Evolutionary conservation across 192 early-diverging fungal genomes (phyloP), one percentile per base, ranked within the genome.

Genomic region (Coemansia sp.): DNA sequence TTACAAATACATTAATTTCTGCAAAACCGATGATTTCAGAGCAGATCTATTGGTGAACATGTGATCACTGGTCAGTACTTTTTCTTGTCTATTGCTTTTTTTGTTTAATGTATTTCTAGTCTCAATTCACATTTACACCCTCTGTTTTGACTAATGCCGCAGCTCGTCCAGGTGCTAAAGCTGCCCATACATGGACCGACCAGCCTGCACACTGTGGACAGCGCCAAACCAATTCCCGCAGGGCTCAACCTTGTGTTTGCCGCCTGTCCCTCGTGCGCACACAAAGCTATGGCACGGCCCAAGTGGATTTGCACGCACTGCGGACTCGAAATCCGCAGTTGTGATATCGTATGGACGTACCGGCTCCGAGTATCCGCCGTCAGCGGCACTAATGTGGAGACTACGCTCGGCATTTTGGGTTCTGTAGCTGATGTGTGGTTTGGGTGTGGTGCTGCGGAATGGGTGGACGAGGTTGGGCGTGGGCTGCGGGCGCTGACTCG

Each of bases 401-500:
- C 54, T 15, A 21, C 32, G 0, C 53, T 43, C 21, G 59, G 66
- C 8, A 54, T 65, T 1, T 54, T 75, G 11, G 73, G 73, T 6
- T 3, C 67, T 14, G 54, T 23, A 2, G 66, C 62, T 3, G 67
- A 75, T 5, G 47, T 27, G 15, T 69, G 62, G 53, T 75, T 75
- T 58, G 73, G 73, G 14, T 75, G 73, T 59, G 23, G 67, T 10
- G 73, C 73, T 0, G 50, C 67, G 3, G 54, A 69, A 43, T 75
- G 73, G 73, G 73, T 69, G 2, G 54, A 57, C 11, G 66, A 62
- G 32, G 60, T 60, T 14, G 43, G 21, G n/a, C 43, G 51, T 5
- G 62, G 47, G 19, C 17, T 39, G 24, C 57, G 47, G 32, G 54
- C 35, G 5, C 59, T 72, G 41, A 48, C 17, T 35, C 19, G 21